Base-by-base conservation (phyloP, 805 yeast species). In the Jamesozyma hellenica region DNA sequence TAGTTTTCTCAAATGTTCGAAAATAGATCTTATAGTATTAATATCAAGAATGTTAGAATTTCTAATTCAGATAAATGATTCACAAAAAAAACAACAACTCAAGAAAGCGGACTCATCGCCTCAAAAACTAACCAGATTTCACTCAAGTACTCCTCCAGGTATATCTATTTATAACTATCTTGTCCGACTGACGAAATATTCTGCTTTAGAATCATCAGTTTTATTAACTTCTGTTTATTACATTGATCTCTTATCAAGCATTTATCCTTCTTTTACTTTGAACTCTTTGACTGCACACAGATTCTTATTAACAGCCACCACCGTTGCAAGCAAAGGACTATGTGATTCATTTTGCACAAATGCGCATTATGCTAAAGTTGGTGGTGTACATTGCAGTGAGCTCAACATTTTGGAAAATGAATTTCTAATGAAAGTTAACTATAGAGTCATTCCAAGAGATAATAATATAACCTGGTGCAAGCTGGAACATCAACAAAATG, bases 301-400 rank as follows among this genome's bases (percentile, higher is more conserved):
- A 42, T 92, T 87, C 53, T 62, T 90, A 39, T 68, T 90, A 31
- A 88, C 95, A 0, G 92, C 95, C 1, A 87, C 95, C 0, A 83
- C 94, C 43, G 76, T 90, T 2, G 94, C 92, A 0, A 79, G 90
- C 47, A 90, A 90, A 58, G 90, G 94, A 1, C 69, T 87, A 47
- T 87, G 95, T 60, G 98, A 90, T 63, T 81, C 88, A 19, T 90
- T 92, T 61, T 88, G 92, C 62, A 86, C 96, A 13, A 90, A 88
- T 60, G 73, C 80, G 34, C 96, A 92, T 60, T 90, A 92, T 54
- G 95, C 97, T 11, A 83, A 82, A 56, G 96, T 92, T 15, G 98
- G 98, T 3, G 97, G 98, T 44, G 82, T 87, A 4, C 85, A 85
- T 32, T 65, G 81, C 35, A 71, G 77, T 43, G 96, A 87, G 56